Percentiles rank a stretch among this genome's conserved stretches.
These are phyloP conservation scores for Lactarius tabidus DNA, from an alignment of 768 basidiomycete genomes.

Conservation along the genomic window DNA sequence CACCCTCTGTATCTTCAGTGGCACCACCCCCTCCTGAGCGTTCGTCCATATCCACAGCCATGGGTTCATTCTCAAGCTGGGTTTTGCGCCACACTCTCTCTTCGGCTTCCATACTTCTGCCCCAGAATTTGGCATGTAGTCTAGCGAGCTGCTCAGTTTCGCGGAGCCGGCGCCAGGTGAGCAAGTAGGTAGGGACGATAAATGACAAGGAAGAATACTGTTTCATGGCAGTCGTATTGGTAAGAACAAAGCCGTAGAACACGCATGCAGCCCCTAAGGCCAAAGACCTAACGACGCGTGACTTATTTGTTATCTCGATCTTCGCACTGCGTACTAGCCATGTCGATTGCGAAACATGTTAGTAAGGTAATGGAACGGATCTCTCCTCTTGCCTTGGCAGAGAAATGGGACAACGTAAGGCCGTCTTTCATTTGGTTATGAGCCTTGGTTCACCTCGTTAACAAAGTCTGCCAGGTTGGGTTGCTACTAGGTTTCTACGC, in stretches of 20 bases:
- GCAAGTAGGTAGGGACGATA: neutral
- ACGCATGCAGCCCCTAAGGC: too few relatives aligned
- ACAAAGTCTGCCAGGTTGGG: slow-evolving; percentile 29
- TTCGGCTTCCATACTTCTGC: neutral
- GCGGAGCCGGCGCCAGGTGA: neutral
- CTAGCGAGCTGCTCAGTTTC: neutral
- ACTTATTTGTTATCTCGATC: too few relatives aligned
- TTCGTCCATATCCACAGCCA: neutral
- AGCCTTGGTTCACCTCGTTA: slow-evolving; percentile 23
- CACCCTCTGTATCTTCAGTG: neutral
- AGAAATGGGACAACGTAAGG: slow-evolving; percentile 92
- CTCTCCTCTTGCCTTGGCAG: slow-evolving; percentile 82
- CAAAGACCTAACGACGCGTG: too few relatives aligned
- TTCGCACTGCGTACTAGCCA: too few relatives aligned
- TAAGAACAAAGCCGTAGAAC: too few relatives aligned
- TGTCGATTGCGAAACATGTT: slow-evolving; percentile 47
- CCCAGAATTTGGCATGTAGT: neutral
- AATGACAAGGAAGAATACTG: neutral
- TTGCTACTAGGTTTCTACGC: slow-evolving; percentile 32
- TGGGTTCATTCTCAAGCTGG: neutral
- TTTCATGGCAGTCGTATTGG: neutral
- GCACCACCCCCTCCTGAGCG: neutral
- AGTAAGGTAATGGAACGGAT: slow-evolving; percentile 75
- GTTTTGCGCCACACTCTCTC: neutral
- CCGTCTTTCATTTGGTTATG: slow-evolving; percentile 1